These are phyloP conservation scores for Capsicum rhomboideum DNA, from an alignment of 257 asterid species.

Conservation along the genomic window DNA sequence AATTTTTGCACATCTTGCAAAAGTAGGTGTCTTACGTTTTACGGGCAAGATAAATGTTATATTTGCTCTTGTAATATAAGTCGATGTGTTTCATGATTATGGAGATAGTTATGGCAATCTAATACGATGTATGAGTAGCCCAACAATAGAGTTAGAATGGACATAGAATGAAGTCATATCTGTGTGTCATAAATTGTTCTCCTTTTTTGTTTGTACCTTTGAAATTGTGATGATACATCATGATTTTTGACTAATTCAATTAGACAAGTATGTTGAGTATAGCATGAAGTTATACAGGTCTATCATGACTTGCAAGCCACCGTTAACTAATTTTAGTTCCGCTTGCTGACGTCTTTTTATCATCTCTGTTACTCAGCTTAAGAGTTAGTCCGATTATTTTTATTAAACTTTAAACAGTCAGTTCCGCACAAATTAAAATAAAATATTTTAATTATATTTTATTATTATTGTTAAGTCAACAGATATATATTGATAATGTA, in stretches of 20 bases:
- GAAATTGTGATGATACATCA: neutral
- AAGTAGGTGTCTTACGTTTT: neutral
- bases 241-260: neutral
- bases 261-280: too few relatives aligned
- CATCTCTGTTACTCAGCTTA: too few relatives aligned
- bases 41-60: neutral
- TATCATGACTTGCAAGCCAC: neutral
- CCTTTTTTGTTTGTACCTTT: too few relatives aligned
- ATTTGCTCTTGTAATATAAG: neutral
- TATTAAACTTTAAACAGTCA: too few relatives aligned
- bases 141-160: neutral
- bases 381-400: too few relatives aligned
- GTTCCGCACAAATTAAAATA: too few relatives aligned
- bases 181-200: neutral
- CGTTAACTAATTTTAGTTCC: too few relatives aligned
- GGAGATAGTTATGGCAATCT: neutral
- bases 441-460: too few relatives aligned
- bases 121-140: neutral
- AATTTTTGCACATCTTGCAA: neutral
- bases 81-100: neutral
- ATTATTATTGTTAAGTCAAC: too few relatives aligned
- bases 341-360: too few relatives aligned
- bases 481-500: too few relatives aligned
- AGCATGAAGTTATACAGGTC: neutral
- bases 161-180: neutral